Base-by-base conservation (phyloP, 2,329 filamentous ascomycete genomes). In the Sporothrix humicola region DNA sequence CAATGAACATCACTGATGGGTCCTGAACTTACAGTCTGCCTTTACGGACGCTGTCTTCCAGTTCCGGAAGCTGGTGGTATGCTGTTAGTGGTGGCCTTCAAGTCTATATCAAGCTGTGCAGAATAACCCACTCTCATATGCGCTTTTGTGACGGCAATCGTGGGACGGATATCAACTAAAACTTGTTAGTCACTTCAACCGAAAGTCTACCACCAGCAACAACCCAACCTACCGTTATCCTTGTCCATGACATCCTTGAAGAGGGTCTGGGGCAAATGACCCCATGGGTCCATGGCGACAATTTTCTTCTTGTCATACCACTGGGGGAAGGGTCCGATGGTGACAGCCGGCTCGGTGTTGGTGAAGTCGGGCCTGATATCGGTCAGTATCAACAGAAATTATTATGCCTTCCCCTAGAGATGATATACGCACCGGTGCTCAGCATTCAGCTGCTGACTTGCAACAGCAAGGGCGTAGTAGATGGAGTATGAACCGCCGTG, bases 241-340 rank as follows among this genome's bases (percentile, higher is more conserved):
- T 91, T 90, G 68, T 92, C 87, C 78, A 96, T 94, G 63, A 89
- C 87, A 75, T 95, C 90, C 76, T 92, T 92, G 84, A 92, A 97
- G 2, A 97, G 83, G 91, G 92, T 95, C 9, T 93, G 93, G 9
- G 92, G 89, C 74, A 97, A 85, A 83, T 98, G 96, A 7, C 96
- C 95, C 81, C 92, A 93, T 0, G 95, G 95, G 80, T 98, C 96
- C 94, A 99, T 97, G 20, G 95, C 93, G 15, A 98, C 95, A 76
- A 99, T 98, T 85, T 98, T 98, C 82, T 93, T 94, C 79, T 88
- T 89, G 80, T 97, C 93, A 37, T 88, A 89, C 95, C 95, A 99
- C 83, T 96, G 90, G 8, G 93, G 91, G 78, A 97, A 97, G 8
- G 93, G 94, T 0, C 94, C 94, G 79, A 98, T 93, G 71, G 91